Evolutionary conservation across 1,139 yeast genomes (phyloP).

Genomic region (Torulaspora globosa): DNA sequence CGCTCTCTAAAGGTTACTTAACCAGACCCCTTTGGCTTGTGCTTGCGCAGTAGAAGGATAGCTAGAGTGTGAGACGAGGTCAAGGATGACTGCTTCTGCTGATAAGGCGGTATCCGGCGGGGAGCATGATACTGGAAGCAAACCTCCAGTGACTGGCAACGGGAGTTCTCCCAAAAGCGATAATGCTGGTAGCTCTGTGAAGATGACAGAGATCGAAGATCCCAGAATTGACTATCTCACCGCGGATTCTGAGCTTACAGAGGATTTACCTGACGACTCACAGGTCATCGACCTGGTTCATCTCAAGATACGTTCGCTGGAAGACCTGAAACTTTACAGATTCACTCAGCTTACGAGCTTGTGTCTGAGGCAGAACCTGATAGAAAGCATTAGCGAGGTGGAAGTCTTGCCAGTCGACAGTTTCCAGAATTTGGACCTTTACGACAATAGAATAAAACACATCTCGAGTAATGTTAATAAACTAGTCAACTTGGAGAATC

Average conservation of each 20-base stretch:
- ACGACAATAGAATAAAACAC: conserved; percentile 88
- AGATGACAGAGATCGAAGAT: conserved; percentile 51
- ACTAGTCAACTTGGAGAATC: conserved; percentile 51
- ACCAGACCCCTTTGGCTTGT: not conserved
- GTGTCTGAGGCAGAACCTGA: conserved; percentile 79
- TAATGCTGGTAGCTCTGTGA: not conserved
- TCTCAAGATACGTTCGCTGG: conserved; percentile 64
- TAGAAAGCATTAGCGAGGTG: conserved; percentile 67
- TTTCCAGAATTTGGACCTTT: conserved; percentile 77
- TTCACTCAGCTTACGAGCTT: conserved; percentile 56
- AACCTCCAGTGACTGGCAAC: not conserved
- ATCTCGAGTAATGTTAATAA: conserved; percentile 64
- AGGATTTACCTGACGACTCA: conserved; percentile 56
- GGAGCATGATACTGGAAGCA: not conserved
- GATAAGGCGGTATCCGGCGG: not conserved
- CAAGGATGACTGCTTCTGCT: not conserved
- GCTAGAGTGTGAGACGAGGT: not conserved
- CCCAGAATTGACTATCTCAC: conserved; percentile 43
- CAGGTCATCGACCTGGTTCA: conserved; percentile 75
- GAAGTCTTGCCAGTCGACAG: conserved; percentile 55
- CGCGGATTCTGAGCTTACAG: conserved; percentile 57
- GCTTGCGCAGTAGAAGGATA: not conserved
- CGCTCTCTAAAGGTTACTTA: not conserved
- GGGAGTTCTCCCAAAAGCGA: not conserved
- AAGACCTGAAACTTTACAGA: conserved; percentile 57